Evolutionary conservation across 768 basidiomycete genomes (phyloP).

Genomic region (Lactifluus hygrophoroides): DNA sequence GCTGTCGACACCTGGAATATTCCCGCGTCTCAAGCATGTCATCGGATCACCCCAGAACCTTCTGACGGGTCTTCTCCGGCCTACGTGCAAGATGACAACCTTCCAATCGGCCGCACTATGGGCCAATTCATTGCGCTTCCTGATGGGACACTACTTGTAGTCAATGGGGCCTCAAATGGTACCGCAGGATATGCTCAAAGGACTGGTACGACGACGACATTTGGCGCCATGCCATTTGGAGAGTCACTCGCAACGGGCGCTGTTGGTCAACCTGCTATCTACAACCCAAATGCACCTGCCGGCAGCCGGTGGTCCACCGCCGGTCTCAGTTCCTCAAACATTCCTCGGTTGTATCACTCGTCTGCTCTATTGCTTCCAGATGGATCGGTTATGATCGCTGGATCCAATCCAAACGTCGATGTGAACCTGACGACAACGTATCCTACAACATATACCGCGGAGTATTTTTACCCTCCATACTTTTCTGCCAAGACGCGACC

Average conservation of each 20-base stretch:
- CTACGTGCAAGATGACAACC: constrained; percentile 66
- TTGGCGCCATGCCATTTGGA: constrained; percentile 53
- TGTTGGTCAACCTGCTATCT: constrained; percentile 70
- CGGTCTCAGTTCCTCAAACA: constrained; percentile 50
- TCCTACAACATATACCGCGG: constrained; percentile 74
- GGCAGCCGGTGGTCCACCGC: constrained; percentile 70
- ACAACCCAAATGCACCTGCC: constrained; percentile 62
- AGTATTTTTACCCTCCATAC: constrained; percentile 90
- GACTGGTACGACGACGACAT: constrained; percentile 29
- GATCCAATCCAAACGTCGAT: constrained; percentile 90
- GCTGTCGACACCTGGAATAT: constrained; percentile 64
- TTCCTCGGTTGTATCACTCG: constrained; percentile 88
- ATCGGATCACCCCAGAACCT: constrained; percentile 82
- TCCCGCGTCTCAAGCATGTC: constrained; percentile 65
- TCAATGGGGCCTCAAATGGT: constrained; percentile 79
- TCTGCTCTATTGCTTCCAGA: constrained; percentile 84
- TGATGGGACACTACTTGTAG: constrained; percentile 64
- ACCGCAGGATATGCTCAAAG: constrained; percentile 76
- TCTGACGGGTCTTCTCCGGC: constrained; percentile 48
- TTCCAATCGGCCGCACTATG: constrained; percentile 77
- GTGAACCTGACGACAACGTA: constrained; percentile 52
- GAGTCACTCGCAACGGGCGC: constrained; percentile 77
- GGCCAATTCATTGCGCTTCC: constrained; percentile 84
- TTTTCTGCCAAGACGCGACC: constrained; percentile 67
- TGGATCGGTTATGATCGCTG: constrained; percentile 79